Evolutionary conservation across 2,329 filamentous ascomycete genomes (phyloP), one percentile per base, ranked within the genome.

Genomic region (Seiridium cupressi): DNA sequence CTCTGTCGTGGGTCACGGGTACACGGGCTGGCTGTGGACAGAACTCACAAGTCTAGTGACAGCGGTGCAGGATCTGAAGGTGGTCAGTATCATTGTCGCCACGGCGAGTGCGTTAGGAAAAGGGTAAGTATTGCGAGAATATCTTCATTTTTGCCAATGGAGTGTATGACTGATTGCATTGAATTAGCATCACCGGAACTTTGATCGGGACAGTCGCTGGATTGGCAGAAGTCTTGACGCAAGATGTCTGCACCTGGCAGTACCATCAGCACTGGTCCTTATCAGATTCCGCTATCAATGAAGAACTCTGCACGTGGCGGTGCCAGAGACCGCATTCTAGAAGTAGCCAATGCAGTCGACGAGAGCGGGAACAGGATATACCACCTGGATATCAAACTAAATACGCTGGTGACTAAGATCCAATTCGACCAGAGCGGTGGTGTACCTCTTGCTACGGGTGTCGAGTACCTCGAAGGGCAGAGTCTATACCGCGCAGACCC

Each of bases 251-350:
- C 44, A 4, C 60, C 60, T 0, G 57, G 57, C 26, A 7, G 38
- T 2, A 56, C 51, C 2, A 56, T 59, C 4, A 35, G 35, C 40
- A 44, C 32, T 3, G 60, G 60, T 1, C 51, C 55, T 1, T 61
- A 79, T 70, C 83, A 86, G 68, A 78, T 86, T 5, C 83, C 84
- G 6, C 67, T 84, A 35, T 74, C 78, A 0, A 78, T 80, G 44
- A 71, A 76, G 63, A 68, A 74, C 5, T 71, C 71, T 32, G 76
- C 74, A 49, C 80, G 82, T 6, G 79, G 72, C 18, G 79, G 80
- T 7, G 74, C 82, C 10, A 80, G 81, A 34, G 79, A 85, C 44
- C 83, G 83, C 61, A 72, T 86, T 35, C 66, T 83, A 56, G 73
- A 76, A 44, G 79, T 79, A 11, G 76, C 76, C n/a, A 79, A 78